A percentile compares a stretch with the other conserved stretches of the same genome.
These are phyloP conservation scores for Neurospora crassa DNA, from an alignment of 2,329 filamentous ascomycete species.

Conservation along the genomic window DNA sequence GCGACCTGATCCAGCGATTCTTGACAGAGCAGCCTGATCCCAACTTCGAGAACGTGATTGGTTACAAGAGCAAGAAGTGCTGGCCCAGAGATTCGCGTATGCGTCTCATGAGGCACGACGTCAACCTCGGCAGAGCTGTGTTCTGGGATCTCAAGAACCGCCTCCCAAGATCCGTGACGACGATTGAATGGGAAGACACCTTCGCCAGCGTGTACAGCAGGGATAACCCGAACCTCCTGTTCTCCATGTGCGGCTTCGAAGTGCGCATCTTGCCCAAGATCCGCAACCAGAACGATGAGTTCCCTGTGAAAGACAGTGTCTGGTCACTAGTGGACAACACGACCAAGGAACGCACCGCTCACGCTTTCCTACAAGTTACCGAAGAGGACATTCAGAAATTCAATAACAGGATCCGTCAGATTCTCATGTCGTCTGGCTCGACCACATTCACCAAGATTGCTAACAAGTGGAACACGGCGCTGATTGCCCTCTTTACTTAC, in stretches of 20 bases:
- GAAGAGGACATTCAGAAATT: slow-evolving; percentile 98
- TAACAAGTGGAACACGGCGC: slow-evolving; percentile 98
- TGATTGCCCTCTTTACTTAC: slow-evolving; percentile 97
- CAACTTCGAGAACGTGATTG: slow-evolving; percentile 98
- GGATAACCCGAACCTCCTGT: slow-evolving; percentile 93
- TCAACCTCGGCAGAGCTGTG: slow-evolving; percentile 91
- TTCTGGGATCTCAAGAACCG: slow-evolving; percentile 99
- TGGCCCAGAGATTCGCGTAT: slow-evolving; percentile 97
- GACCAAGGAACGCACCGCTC: slow-evolving; percentile 91
- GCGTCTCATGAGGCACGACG: slow-evolving; percentile 97
- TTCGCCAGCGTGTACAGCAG: slow-evolving; percentile 97
- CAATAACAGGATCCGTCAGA: slow-evolving; percentile 97
- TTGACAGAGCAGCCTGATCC: slow-evolving; percentile 96
- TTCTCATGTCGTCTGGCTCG: slow-evolving; percentile 98
- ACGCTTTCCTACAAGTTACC: slow-evolving; percentile 95
- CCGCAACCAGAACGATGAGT: slow-evolving; percentile 91
- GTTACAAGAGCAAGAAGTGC: slow-evolving; percentile 98
- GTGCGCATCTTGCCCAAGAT: slow-evolving; percentile 93
- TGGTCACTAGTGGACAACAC: slow-evolving; percentile 97
- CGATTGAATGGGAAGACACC: slow-evolving; percentile 98
- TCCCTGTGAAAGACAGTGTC: slow-evolving; percentile 93
- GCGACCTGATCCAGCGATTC: slow-evolving; percentile 94
- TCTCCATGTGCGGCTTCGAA: slow-evolving; percentile 97
- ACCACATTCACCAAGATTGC: slow-evolving; percentile 99
- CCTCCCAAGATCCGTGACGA: slow-evolving; percentile 86